phyloP scores from a whole-genome alignment of 352 stramenopile species.

The Labyrinthula sp. region DNA sequence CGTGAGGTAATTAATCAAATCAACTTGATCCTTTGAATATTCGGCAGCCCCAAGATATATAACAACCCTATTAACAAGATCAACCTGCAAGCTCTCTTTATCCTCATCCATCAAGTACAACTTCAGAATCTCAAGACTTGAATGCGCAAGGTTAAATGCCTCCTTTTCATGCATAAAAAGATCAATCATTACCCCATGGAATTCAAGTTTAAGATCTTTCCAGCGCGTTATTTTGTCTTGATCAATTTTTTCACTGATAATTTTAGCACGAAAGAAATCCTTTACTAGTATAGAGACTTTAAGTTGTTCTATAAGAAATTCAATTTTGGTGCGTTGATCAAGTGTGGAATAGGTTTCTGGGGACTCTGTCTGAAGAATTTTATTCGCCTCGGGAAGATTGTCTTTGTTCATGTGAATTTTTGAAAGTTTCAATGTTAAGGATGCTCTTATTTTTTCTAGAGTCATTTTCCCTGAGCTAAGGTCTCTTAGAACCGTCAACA shows the following conservation, averaged over 20 bases:
- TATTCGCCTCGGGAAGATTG: constrained; percentile 67
- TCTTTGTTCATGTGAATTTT: constrained; percentile 70
- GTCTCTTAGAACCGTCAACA: constrained; percentile 72
- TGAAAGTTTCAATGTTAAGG: constrained; percentile 66
- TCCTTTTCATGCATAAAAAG: constrained; percentile 87
- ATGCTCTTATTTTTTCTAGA: constrained; percentile 79
- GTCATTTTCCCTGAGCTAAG: constrained; percentile 93
- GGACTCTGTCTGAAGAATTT: constrained; percentile 88
- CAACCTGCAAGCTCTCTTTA: constrained; percentile 36
- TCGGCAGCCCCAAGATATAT: constrained; percentile 49
- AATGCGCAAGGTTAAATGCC: constrained; percentile 63
- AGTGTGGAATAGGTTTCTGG: constrained; percentile 94
- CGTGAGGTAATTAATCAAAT: constrained; percentile 57
- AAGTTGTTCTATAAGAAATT: constrained; percentile 95
- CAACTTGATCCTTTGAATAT: constrained; percentile 49
- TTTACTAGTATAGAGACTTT: constrained; percentile 82
- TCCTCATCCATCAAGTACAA: constrained; percentile 37
- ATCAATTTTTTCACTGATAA: constrained; percentile 87
- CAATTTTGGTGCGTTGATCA: constrained; percentile 89
- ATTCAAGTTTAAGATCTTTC: constrained; percentile 83
- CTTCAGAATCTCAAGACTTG: constrained; percentile 53
- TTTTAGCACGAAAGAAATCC: constrained; percentile 82
- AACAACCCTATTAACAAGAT: constrained; percentile 45
- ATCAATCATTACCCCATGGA: constrained; percentile 80
- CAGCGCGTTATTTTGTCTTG: constrained; percentile 71